Percentiles rank a stretch among this genome's conserved stretches.
These are phyloP conservation scores for Leishmania aethiopica DNA, from an alignment of 208 protist genomes.

Conservation along the genomic window DNA sequence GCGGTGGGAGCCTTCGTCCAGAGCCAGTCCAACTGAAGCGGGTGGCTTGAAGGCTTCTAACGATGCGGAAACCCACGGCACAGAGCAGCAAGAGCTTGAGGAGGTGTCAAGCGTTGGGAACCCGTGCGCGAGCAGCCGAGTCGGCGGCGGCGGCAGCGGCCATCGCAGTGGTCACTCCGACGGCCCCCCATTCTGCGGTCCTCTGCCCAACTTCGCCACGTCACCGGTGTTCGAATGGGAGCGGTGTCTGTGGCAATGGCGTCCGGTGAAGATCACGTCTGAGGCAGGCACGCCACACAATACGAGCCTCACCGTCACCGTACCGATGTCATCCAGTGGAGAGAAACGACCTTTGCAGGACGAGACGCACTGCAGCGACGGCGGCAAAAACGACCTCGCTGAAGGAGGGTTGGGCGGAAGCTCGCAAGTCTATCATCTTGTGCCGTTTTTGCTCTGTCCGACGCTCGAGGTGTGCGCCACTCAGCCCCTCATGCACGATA, in stretches of 20 bases:
- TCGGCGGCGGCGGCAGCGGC: background rate
- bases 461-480: conserved; percentile 16
- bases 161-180: background rate
- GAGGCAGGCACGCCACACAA: background rate
- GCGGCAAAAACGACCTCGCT: too few species aligned
- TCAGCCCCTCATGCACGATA: conserved; percentile 15
- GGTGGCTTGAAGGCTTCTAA: background rate
- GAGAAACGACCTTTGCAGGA: background rate
- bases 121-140: background rate
- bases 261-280: conserved; percentile 21
- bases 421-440: conserved; percentile 14
- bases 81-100: background rate
- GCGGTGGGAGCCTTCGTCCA: background rate
- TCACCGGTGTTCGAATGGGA: conserved; percentile 58
- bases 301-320: background rate
- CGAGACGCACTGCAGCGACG: background rate
- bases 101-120: background rate
- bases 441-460: conserved; percentile 63
- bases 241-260: conserved; percentile 77
- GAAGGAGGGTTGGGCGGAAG: background rate
- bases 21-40: background rate
- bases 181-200: conserved; percentile 15
- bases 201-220: conserved; percentile 23
- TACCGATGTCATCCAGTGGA: background rate
- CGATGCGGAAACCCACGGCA: background rate